These are phyloP conservation scores for Tuber melanosporum DNA, from an alignment of 495 filamentous ascomycete species.

Conservation along the genomic window DNA sequence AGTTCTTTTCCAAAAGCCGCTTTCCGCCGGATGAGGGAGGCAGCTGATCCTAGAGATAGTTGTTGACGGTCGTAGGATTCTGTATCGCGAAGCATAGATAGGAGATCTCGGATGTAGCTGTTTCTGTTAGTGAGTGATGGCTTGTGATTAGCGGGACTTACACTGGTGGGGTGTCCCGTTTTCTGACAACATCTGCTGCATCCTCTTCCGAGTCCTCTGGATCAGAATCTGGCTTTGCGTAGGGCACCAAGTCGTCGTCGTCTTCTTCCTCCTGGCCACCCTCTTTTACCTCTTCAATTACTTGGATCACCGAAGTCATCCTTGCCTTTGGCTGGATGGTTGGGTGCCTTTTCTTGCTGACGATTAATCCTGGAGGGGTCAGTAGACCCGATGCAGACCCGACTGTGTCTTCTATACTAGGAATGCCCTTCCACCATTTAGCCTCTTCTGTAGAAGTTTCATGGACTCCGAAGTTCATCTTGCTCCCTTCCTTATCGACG, in stretches of 20 bases:
- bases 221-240: slow-evolving; percentile 90
- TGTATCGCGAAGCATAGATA: slow-evolving; percentile 67
- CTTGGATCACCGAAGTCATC: slow-evolving; percentile 37
- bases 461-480: slow-evolving; percentile 76
- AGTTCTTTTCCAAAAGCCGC: slow-evolving; percentile 76
- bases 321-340: slow-evolving; percentile 57
- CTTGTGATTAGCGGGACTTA: slow-evolving; percentile 43
- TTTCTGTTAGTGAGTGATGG: slow-evolving; percentile 30
- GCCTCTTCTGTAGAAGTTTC: slow-evolving; percentile 68
- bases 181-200: slow-evolving; percentile 70
- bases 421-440: slow-evolving; percentile 66
- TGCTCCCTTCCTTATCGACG: slow-evolving; percentile 63
- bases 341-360: slow-evolving; percentile 24
- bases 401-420: slow-evolving; percentile 56
- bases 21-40: slow-evolving; percentile 79
- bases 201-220: slow-evolving; percentile 86
- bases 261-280: slow-evolving; percentile 52
- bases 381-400: slow-evolving; percentile 54
- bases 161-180: slow-evolving; percentile 80
- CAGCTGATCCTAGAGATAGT: slow-evolving; percentile 68
- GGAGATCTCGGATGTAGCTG: slow-evolving; percentile 80
- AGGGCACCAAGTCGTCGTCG: slow-evolving; percentile 70
- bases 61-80: slow-evolving; percentile 80
- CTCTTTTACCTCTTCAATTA: slow-evolving; percentile 54
- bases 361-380: slow-evolving; percentile 18